A percentile compares a stretch with the other conserved stretches of the same genome.
phyloP scores from a whole-genome alignment of 2,329 filamentous ascomycete species.

The Cadophora sp. region DNA sequence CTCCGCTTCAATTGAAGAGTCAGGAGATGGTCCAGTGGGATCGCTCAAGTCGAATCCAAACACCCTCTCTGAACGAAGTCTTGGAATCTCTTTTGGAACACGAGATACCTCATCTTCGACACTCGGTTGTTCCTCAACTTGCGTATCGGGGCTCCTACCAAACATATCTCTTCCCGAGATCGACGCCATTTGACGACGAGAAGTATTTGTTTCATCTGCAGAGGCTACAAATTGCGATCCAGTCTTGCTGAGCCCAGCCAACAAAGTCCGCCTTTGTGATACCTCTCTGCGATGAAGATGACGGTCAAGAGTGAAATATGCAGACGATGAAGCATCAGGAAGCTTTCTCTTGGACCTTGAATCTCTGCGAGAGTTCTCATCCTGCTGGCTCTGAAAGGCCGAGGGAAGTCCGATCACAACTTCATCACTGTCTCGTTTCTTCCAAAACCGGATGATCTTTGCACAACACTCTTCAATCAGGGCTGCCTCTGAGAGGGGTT shows the following conservation, averaged over 20 bases:
- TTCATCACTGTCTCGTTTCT: conserved; percentile 31
- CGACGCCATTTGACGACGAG: conserved; percentile 9
- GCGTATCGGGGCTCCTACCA: not conserved
- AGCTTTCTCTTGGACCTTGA: conserved; percentile 30
- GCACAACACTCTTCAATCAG: conserved; percentile 38
- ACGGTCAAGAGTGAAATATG: conserved; percentile 42
- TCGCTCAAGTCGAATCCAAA: too few relatives aligned
- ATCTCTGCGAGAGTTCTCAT: not conserved
- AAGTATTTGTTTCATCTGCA: conserved; percentile 7
- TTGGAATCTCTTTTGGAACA: conserved; percentile 1
- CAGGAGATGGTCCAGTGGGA: not conserved
- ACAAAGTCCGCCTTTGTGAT: conserved; percentile 33
- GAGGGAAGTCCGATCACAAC: conserved; percentile 36
- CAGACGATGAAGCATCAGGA: conserved; percentile 38
- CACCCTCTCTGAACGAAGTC: not conserved
- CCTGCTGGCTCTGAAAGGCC: not conserved
- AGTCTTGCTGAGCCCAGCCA: conserved; percentile 36
- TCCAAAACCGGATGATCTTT: conserved; percentile 40
- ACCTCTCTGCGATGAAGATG: conserved; percentile 33
- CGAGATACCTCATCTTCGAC: conserved; percentile 20
- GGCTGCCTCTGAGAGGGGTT: conserved; percentile 35
- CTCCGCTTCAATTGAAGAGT: not conserved
- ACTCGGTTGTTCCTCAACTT: not conserved
- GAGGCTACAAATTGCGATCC: conserved; percentile 32
- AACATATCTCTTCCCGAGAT: conserved; percentile 37